Conservation (phyloP, 148 eudicot genomes). For the Fagopyrum tataricum region DNA sequence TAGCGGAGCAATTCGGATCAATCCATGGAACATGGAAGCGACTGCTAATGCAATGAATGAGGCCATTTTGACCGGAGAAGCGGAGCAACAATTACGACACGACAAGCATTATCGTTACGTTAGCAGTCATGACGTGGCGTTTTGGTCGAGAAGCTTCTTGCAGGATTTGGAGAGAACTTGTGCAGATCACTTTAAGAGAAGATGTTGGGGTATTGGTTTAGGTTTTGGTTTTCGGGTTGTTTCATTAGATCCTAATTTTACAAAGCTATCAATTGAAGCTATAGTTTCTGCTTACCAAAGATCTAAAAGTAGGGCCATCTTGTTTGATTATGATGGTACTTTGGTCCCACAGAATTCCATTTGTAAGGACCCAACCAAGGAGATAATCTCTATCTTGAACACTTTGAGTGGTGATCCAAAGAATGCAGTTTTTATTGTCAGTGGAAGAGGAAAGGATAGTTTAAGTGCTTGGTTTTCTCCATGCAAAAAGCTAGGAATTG, state of each 20-base stretch:
- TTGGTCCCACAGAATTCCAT: conserved; percentile 28
- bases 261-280: conserved; percentile 31
- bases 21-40: conserved; percentile 35
- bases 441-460: conserved; percentile 40
- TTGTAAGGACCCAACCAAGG: conserved; percentile 24
- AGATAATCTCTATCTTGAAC: conserved; percentile 25
- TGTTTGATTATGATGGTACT: conserved; percentile 38
- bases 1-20: conserved; percentile 35
- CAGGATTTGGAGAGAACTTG: conserved; percentile 41
- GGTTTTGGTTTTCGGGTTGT: conserved; percentile 38
- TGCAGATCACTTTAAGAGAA: conserved; percentile 30
- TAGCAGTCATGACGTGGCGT: conserved; percentile 28
- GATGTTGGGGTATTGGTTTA: conserved; percentile 38
- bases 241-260: conserved; percentile 36
- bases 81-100: conserved; percentile 27
- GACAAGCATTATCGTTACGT: conserved; percentile 35
- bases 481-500: conserved; percentile 36
- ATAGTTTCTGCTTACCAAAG: conserved; percentile 26
- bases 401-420: conserved; percentile 27
- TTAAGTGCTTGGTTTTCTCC: conserved; percentile 34
- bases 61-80: conserved; percentile 27
- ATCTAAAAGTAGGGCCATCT: conserved; percentile 31
- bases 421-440: conserved; percentile 32
- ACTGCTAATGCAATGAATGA: conserved; percentile 31
- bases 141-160: conserved; percentile 36